A percentile compares a stretch with the other conserved stretches of the same genome.
Evolutionary conservation across 2,329 filamentous ascomycete genomes (phyloP).

Genomic region (Phaeophleospora eucalypticola): DNA sequence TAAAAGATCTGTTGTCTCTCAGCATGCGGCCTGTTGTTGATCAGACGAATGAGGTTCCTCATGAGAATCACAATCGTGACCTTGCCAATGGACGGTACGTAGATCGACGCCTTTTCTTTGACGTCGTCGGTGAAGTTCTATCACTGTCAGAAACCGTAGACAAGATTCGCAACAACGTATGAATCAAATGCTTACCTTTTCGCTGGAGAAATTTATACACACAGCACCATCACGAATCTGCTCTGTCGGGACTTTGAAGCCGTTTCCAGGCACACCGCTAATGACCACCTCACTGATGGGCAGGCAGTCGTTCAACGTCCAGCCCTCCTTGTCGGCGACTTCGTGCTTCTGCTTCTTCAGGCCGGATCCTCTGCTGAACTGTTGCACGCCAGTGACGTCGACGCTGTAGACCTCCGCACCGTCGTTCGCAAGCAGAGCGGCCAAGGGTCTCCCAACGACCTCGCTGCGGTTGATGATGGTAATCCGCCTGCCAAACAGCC

Average conservation of each 20-base stretch:
- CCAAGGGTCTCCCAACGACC: conserved; percentile 88
- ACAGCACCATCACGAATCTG: conserved; percentile 84
- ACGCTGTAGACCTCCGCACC: conserved; percentile 94
- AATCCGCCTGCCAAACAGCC: conserved; percentile 87
- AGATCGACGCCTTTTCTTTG: conserved; percentile 94
- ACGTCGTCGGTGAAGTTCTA: conserved; percentile 83
- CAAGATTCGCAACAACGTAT: not conserved
- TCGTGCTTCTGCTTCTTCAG: conserved; percentile 82
- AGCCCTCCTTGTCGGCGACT: conserved; percentile 76
- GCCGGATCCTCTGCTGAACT: conserved; percentile 86
- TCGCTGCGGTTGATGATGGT: conserved; percentile 96
- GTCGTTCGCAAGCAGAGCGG: conserved; percentile 90
- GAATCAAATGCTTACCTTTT: conserved; percentile 53
- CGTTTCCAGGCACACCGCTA: conserved; percentile 81
- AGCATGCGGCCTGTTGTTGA: conserved; percentile 29
- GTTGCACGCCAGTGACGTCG: conserved; percentile 84
- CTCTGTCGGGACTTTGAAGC: conserved; percentile 82
- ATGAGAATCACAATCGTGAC: conserved; percentile 91
- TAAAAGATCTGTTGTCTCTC: conserved; percentile 7
- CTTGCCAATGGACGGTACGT: conserved; percentile 94
- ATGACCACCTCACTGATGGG: conserved; percentile 92
- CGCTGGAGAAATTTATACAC: conserved; percentile 98
- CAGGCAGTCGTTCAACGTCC: conserved; percentile 74
- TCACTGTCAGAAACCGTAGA: conserved; percentile 6
- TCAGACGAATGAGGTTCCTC: conserved; percentile 68